A percentile compares a stretch with the other conserved stretches of the same genome.
Evolutionary conservation across 495 filamentous ascomycete genomes (phyloP).

Genomic region (Penicillium samsonianum): DNA sequence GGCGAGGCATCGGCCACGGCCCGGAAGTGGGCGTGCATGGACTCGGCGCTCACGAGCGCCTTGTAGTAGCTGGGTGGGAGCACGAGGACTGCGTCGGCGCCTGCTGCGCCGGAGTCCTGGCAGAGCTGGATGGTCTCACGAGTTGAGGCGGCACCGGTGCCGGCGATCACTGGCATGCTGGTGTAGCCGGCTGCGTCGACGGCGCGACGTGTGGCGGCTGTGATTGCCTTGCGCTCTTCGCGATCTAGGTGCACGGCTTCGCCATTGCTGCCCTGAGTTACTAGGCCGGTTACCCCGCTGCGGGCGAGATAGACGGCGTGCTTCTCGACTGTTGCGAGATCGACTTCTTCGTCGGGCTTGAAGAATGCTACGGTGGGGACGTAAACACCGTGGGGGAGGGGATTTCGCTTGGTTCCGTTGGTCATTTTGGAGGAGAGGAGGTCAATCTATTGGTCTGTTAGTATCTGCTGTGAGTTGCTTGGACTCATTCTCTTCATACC

Average conservation of each 20-base stretch:
- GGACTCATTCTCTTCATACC: neutral
- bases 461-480: neutral
- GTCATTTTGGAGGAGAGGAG: slow-evolving; percentile 24
- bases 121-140: slow-evolving; percentile 82
- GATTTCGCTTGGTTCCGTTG: slow-evolving; percentile 28
- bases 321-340: slow-evolving; percentile 65
- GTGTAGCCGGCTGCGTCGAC: slow-evolving; percentile 69
- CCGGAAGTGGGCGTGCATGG: slow-evolving; percentile 71
- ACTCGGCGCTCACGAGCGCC: slow-evolving; percentile 55
- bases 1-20: slow-evolving; percentile 79
- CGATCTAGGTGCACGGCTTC: slow-evolving; percentile 81
- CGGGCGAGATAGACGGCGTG: slow-evolving; percentile 83
- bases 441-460: neutral
- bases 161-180: slow-evolving; percentile 77
- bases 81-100: slow-evolving; percentile 82
- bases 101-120: slow-evolving; percentile 69
- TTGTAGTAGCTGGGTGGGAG: slow-evolving; percentile 88
- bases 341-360: slow-evolving; percentile 59
- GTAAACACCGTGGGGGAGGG: slow-evolving; percentile 58
- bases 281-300: slow-evolving; percentile 76
- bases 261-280: slow-evolving; percentile 88
- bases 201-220: slow-evolving; percentile 70
- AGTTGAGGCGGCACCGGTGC: slow-evolving; percentile 81
- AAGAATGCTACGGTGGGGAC: slow-evolving; percentile 74
- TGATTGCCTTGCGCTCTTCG: slow-evolving; percentile 68